Base-by-base conservation (phyloP, 768 basidiomycete genomes). In the Neoboletus magnificus region DNA sequence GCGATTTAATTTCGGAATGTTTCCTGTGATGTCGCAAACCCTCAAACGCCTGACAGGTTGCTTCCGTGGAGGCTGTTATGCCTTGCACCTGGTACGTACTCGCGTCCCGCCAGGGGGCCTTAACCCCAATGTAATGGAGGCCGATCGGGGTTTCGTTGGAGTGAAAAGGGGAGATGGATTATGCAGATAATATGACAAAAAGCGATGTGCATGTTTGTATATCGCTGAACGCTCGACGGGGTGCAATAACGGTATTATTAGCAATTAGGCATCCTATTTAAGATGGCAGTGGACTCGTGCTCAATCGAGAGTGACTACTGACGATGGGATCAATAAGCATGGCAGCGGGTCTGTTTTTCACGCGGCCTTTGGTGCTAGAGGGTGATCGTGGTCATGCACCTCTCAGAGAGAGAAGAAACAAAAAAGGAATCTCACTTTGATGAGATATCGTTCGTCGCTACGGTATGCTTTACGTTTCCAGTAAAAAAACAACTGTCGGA, bases 1-100 rank as follows among this genome's bases (percentile, higher is more conserved):
- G 60, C 55, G 39, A 57, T 67, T 59, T 59, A 52, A 65, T 67
- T 45, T 61, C 59, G 58, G 53, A 58, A 56, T 33, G 57, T 46
- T 54, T 57, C 41, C 53, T 56, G 43, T 36, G 52, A 53, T 52
- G 36, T 23, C 45, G 58, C 55, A 40, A 44, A 40, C 57, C 52
- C 53, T 48, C 50, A 43, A 33, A 30, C 23, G 42, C 18, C 47
- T 56, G 62, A 46, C 30, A 39, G 22, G 48, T 51, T 46, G 43
- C 60, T 42, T 54, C 62, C 54, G 35, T 57, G 56, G 57, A 49
- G 18, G 50, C 36, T n/a, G 49, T 39, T 23, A 37, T 27, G 48
- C 40, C 37, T 53, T 36, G 32, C 40, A 8, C 16, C 35, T 46
- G 40, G 48, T 56, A 66, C 65, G 56, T 56, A 60, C 58, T 23